Percentiles rank a stretch among this genome's conserved stretches.
Evolutionary conservation across 169 alveolate species (phyloP).

Genomic region (Plasmodium gonderi): DNA sequence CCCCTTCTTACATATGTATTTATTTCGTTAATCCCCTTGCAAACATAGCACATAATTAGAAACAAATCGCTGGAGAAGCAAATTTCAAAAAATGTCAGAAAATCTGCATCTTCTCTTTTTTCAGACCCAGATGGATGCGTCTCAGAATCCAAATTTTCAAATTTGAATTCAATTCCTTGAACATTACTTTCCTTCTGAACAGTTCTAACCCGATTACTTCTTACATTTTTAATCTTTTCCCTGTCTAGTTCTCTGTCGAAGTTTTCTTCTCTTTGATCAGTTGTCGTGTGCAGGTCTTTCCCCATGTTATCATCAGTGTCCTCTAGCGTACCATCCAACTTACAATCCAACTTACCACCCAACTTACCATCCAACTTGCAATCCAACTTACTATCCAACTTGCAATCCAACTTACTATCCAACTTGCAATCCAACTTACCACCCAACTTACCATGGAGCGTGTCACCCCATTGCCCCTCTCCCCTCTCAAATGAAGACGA

Average conservation of each 20-base stretch:
- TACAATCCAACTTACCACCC: not conserved
- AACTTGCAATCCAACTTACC: no score
- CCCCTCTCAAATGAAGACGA: not conserved
- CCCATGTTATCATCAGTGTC: not conserved
- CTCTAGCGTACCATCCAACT: not conserved
- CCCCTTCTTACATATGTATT: not conserved
- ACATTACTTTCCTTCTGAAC: not conserved
- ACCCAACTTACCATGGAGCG: no score
- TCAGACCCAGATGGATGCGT: not conserved
- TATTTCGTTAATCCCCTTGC: constrained; percentile 39
- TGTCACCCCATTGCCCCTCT: no score
- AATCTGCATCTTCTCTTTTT: not conserved
- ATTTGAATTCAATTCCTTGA: not conserved
- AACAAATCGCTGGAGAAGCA: constrained; percentile 52
- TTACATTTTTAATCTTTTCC: no score
- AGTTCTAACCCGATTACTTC: no score
- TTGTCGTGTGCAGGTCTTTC: not conserved
- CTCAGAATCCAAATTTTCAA: not conserved
- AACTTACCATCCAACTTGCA: not conserved
- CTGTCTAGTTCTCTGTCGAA: not conserved
- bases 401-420: no score
- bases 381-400: not conserved
- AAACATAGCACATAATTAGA: constrained; percentile 6
- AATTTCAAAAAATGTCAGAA: constrained; percentile 23
- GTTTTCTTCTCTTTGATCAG: not conserved